These are phyloP conservation scores for Penicillium egyptiacum DNA, from an alignment of 495 filamentous ascomycete genomes.

Conservation along the genomic window DNA sequence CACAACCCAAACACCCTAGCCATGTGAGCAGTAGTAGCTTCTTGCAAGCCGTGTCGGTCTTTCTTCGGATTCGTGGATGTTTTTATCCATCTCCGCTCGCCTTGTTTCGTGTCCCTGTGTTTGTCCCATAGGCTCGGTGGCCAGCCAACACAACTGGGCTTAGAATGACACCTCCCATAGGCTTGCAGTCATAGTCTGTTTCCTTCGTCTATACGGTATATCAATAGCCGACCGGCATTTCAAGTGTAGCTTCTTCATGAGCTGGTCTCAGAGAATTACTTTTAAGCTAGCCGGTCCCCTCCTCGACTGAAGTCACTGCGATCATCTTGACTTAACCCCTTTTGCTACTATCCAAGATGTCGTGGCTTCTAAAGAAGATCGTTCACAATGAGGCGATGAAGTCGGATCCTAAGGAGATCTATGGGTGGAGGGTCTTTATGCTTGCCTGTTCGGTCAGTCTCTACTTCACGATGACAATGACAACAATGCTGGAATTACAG, in stretches of 20 bases:
- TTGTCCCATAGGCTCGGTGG: constrained; percentile 14
- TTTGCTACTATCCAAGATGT: constrained; percentile 25
- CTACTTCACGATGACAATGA: not conserved
- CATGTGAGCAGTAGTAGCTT: constrained; percentile 2
- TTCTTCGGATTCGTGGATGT: constrained; percentile 28
- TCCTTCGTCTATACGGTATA: not conserved
- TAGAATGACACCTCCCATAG: constrained; percentile 12
- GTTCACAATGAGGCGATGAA: constrained; percentile 80
- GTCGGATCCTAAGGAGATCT: constrained; percentile 71
- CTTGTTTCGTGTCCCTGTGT: constrained; percentile 6
- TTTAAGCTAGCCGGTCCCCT: not conserved
- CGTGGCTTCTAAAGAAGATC: constrained; percentile 58
- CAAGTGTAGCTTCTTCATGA: not conserved
- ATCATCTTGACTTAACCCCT: constrained; percentile 4
- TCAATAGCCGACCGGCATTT: constrained; percentile 15
- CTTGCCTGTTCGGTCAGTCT: constrained; percentile 65
- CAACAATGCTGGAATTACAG: not conserved
- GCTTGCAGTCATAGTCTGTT: not conserved
- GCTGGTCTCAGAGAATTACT: not conserved
- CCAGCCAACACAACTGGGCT: constrained; percentile 13
- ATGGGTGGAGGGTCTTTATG: constrained; percentile 72
- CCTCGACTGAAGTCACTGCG: not conserved
- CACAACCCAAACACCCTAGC: not conserved
- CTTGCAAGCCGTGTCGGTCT: constrained; percentile 4
- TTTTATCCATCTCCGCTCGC: constrained; percentile 13